These are phyloP conservation scores for Gymnopilus junonius DNA, from an alignment of 768 basidiomycete genomes.

Conservation along the genomic window DNA sequence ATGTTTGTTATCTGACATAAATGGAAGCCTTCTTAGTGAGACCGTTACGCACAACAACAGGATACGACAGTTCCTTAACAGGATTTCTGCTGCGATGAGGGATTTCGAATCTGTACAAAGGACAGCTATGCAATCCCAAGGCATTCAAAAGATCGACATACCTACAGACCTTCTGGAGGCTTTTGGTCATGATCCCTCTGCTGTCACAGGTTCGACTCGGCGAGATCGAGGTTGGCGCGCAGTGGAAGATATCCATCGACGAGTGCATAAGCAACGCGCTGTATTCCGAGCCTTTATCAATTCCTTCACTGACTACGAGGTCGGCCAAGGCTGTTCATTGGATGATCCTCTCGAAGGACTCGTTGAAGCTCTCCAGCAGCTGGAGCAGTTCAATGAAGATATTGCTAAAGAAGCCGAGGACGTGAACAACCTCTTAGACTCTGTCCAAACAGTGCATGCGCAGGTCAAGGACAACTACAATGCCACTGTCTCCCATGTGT, in stretches of 20 bases:
- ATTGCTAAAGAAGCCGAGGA: constrained; percentile 52
- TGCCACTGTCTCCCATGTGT: constrained; percentile 64
- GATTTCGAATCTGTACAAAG: constrained; percentile 69
- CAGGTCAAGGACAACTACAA: constrained; percentile 70
- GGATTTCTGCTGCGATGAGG: constrained; percentile 60
- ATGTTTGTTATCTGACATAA: constrained; percentile 2
- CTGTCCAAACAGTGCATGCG: constrained; percentile 59
- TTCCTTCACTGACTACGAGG: constrained; percentile 20
- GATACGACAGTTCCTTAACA: constrained; percentile 70
- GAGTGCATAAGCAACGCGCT: constrained; percentile 64
- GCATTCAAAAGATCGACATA: constrained; percentile 49
- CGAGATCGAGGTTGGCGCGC: constrained; percentile 68
- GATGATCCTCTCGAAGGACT: constrained; percentile 59
- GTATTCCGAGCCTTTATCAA: constrained; percentile 53
- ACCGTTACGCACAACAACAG: constrained; percentile 64
- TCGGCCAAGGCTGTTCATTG: constrained; percentile 46
- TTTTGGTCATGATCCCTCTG: constrained; percentile 76
- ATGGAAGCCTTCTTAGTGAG: constrained; percentile 61
- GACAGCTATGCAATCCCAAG: constrained; percentile 52
- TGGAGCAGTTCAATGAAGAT: constrained; percentile 50
- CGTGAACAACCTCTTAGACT: constrained; percentile 50
- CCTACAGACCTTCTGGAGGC: constrained; percentile 75
- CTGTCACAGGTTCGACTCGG: constrained; percentile 70
- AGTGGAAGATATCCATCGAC: constrained; percentile 75
- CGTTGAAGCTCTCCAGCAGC: constrained; percentile 47